These are phyloP conservation scores for Aspergillus cristatus DNA, from an alignment of 495 filamentous ascomycete species.

Conservation along the genomic window DNA sequence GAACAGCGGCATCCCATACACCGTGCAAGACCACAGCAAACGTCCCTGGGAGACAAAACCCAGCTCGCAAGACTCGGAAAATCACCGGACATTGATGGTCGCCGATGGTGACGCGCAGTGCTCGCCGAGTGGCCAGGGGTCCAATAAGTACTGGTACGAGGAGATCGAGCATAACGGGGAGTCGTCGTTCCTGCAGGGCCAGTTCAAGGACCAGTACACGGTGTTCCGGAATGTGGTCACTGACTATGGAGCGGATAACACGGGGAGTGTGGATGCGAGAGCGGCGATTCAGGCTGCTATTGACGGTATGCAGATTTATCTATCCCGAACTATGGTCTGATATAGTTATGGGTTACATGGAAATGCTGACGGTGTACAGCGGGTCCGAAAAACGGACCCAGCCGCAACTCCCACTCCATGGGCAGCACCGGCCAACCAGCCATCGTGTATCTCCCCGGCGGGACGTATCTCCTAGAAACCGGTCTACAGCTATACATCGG, in stretches of 20 bases:
- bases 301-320: conserved; percentile 11
- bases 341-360: background rate
- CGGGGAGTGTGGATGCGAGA: conserved; percentile 15
- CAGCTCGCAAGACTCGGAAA: too few relatives aligned
- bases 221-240: conserved; percentile 28
- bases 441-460: conserved; percentile 36
- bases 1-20: conserved; percentile 14
- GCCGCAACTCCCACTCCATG: conserved; percentile 18
- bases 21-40: conserved; percentile 6
- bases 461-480: conserved; percentile 29
- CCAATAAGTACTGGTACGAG: conserved; percentile 22
- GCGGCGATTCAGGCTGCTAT: conserved; percentile 23
- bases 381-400: conserved; percentile 16
- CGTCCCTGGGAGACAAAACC: conserved; percentile 16
- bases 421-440: conserved; percentile 39
- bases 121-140: background rate
- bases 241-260: conserved; percentile 25
- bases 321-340: background rate
- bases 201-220: conserved; percentile 19
- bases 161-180: conserved; percentile 26
- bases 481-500: conserved; percentile 29
- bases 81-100: too few relatives aligned
- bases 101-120: too few relatives aligned
- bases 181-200: conserved; percentile 17
- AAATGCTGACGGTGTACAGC: conserved; percentile 10